Percentiles rank a stretch among this genome's conserved stretches.
phyloP scores from a whole-genome alignment of 2,329 filamentous ascomycete genomes.

The Uncinocarpus reesii region DNA sequence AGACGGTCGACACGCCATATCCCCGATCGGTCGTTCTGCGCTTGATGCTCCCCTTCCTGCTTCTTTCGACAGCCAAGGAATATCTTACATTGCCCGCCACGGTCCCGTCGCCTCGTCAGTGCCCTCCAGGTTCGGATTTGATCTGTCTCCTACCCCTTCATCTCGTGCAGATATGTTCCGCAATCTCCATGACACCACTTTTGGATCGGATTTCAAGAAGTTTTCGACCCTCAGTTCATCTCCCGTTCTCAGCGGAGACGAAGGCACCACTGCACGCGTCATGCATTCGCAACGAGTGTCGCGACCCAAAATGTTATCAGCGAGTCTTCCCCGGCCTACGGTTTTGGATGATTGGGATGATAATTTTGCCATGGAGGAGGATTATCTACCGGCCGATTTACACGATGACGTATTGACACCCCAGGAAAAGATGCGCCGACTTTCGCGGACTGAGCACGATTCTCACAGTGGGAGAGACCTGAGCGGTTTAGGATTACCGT shows the following conservation, averaged over 20 bases:
- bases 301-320: constrained; percentile 48
- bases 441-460: constrained; percentile 50
- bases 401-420: constrained; percentile 55
- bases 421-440: constrained; percentile 49
- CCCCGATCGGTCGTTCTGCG: constrained; percentile 66
- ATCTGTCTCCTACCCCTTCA: constrained; percentile 59
- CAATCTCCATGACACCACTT: constrained; percentile 56
- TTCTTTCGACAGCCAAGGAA: constrained; percentile 91
- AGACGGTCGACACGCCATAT: constrained; percentile 65
- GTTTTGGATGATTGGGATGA: constrained; percentile 51
- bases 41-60: constrained; percentile 86
- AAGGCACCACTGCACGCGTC: constrained; percentile 53
- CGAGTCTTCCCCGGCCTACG: constrained; percentile 47
- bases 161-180: constrained; percentile 50
- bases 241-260: constrained; percentile 52
- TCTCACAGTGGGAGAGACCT: constrained; percentile 39
- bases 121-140: constrained; percentile 80
- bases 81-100: constrained; percentile 81
- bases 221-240: constrained; percentile 46
- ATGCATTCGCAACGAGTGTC: constrained; percentile 58
- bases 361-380: constrained; percentile 74
- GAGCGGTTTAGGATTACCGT: constrained; percentile 42
- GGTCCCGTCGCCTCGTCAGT: constrained; percentile 87
- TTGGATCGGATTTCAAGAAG: constrained; percentile 59
- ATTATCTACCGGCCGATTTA: constrained; percentile 65